Evolutionary conservation across 2,329 filamentous ascomycete genomes (phyloP), one percentile per base, ranked within the genome.

Genomic region (Colletotrichum spinosum): DNA sequence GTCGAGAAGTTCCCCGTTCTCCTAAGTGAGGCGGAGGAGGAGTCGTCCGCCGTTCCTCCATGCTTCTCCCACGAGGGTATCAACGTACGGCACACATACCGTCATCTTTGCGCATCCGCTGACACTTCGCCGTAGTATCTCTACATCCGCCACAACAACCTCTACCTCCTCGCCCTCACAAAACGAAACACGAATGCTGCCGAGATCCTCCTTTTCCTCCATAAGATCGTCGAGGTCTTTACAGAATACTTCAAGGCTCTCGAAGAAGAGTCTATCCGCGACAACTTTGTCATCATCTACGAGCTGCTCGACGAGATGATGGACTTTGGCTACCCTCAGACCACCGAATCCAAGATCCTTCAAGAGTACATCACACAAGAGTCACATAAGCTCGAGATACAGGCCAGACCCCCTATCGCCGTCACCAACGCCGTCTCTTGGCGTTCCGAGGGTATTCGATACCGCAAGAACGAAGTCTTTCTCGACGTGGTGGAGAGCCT

Each of bases 321-420:
- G 96, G 96, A 99, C 81, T 99, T 99, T 84, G 96, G 96, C 69
- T 97, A 99, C 78, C 96, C 96, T 6, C 96, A 99, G 79, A 99
- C 96, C 9, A 99, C 96, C 70, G 96, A 99, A 80, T 93, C 89
- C 78, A 99, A 99, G 87, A 99, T 99, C 77, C 83, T 99, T 67
- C 96, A 99, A 80, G 96, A 99, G 83, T 97, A 97, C 83, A 99
- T 99, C 77, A 99, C 96, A 45, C 96, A 99, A 80, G 96, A 99
- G 81, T 97, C 94, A 58, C 96, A 99, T 84, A 98, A 98, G 81
- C 89, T 99, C 67, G 96, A 99, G 78, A 90, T 98, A 64, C 95
- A 97, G 81, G 95, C 96, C 39, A 90, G 96, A 9, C 95, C 96
- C 45, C 96, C 96, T 35, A 99, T 99, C 71, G 96, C 96, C 63